Percentiles rank a stretch among this genome's conserved stretches.
phyloP scores from a whole-genome alignment of 352 stramenopile genomes.

The Phytophthora megakarya region DNA sequence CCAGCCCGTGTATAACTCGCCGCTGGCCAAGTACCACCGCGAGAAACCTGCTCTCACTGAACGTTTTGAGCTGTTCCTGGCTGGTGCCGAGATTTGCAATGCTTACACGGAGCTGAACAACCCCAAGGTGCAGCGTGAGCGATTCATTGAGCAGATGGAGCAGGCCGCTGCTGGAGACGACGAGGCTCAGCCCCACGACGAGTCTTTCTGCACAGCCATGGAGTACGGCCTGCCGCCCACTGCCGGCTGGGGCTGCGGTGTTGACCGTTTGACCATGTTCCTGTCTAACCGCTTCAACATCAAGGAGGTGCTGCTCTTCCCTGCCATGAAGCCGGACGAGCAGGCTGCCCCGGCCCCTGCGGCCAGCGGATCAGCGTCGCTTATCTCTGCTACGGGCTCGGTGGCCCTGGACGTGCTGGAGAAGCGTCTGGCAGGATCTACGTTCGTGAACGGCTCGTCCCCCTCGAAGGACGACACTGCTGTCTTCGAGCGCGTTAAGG shows the following conservation, averaged over 20 bases:
- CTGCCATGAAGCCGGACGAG: conserved; percentile 98
- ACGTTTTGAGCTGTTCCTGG: conserved; percentile 98
- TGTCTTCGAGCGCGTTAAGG: conserved; percentile 78
- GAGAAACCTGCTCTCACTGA: conserved; percentile 94
- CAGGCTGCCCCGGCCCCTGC: conserved; percentile 37
- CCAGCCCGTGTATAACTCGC: conserved; percentile 97
- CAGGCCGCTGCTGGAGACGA: conserved; percentile 82
- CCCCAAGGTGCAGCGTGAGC: conserved; percentile 89
- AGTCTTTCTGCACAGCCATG: conserved; percentile 93
- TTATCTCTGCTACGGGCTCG: conserved; percentile 42
- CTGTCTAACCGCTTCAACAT: conserved; percentile 94
- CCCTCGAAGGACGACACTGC: conserved; percentile 73
- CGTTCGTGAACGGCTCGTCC: conserved; percentile 73
- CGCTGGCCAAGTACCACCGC: conserved; percentile 97
- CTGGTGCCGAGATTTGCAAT: conserved; percentile 97
- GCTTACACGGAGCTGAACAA: conserved; percentile 99
- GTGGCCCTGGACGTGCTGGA: conserved; percentile 70
- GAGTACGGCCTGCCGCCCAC: conserved; percentile 98
- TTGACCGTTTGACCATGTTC: conserved; percentile 98
- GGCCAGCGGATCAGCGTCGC: conserved; percentile 20
- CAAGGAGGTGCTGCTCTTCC: conserved; percentile 99
- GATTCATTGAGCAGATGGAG: conserved; percentile 84
- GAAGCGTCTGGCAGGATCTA: conserved; percentile 54
- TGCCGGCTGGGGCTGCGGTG: conserved; percentile 96
- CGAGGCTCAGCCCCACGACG: conserved; percentile 93